Evolutionary conservation across 2,329 filamentous ascomycete genomes (phyloP), one percentile per base, ranked within the genome.

Genomic region (Thermothelomyces thermophilus): DNA sequence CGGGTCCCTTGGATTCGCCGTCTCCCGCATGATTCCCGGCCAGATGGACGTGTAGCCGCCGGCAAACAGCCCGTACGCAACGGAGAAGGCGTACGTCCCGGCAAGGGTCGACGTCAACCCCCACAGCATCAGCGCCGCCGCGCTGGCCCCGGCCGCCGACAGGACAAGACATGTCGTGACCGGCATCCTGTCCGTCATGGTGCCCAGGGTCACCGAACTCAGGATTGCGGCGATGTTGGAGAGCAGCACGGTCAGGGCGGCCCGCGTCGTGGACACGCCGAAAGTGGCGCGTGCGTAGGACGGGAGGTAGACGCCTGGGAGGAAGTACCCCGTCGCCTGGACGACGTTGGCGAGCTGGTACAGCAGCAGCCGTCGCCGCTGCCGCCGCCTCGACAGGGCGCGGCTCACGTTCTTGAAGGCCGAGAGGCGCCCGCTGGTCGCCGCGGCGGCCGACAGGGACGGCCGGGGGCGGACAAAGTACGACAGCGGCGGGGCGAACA

Each of bases 31-130:
- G 57, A 79, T 72, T 0, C 78, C 78, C 0, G 75, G 71, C 81
- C 81, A 86, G 0, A 79, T 77, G 0, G 78, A 76, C 1, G 77
- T 79, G 60, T 81, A 86, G 0, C 77, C 76, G 0, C 81, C 79
- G 0, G 82, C 81, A 46, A 84, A 86, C 55, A 84, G 71, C 1
- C 83, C 83, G 59, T 82, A 86, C 5, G 74, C 66, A 17, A 83
- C 64, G 28, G 80, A 77, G 62, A 82, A 86, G 4, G 78, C 57
- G 22, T 80, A 75, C 26, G 86, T 63, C 2, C 80, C 64, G 0
- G 71, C 70, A 16, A 82, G 65, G 4, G 67, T 73, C 0, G 70
- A 71, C 14, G 77, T 73, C 19, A 76, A 65, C 0, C 81, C 83
- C 83, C 83, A 86, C 20, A 85, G 66, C 9, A 83, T 62, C 24